These are phyloP conservation scores for Ogataea trehalophila DNA, from an alignment of 805 yeast species.

Conservation along the genomic window DNA sequence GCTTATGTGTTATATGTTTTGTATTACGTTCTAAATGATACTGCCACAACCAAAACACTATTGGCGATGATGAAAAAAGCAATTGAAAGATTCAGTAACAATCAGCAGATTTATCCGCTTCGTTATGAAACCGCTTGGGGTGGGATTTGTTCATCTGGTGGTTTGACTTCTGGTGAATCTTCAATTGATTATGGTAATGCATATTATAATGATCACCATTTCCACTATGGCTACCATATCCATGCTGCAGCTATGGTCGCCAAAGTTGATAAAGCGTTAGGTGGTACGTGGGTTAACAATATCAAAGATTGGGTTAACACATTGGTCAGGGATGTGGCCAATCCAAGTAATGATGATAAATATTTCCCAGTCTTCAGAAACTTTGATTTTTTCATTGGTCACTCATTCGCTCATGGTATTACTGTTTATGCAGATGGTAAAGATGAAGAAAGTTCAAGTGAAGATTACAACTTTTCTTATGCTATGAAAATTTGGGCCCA, in stretches of 20 bases:
- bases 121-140: slow-evolving; percentile 72
- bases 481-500: slow-evolving; percentile 66
- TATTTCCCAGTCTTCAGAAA: slow-evolving; percentile 56
- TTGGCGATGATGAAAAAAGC: slow-evolving; percentile 59
- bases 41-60: slow-evolving; percentile 43
- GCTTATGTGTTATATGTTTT: slow-evolving; percentile 76
- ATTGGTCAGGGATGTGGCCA: slow-evolving; percentile 59
- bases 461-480: slow-evolving; percentile 60
- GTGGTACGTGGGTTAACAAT: slow-evolving; percentile 47
- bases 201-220: slow-evolving; percentile 70
- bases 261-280: slow-evolving; percentile 42
- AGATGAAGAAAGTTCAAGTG: slow-evolving; percentile 62
- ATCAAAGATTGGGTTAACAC: slow-evolving; percentile 53
- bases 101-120: slow-evolving; percentile 64
- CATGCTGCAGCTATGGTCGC: slow-evolving; percentile 65
- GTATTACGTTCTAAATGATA: slow-evolving; percentile 57
- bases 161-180: slow-evolving; percentile 37
- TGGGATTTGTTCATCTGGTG: slow-evolving; percentile 68
- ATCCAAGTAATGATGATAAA: slow-evolving; percentile 45
- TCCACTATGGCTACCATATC: slow-evolving; percentile 71
- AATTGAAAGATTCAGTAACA: slow-evolving; percentile 57
- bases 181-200: slow-evolving; percentile 70
- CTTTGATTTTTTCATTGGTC: slow-evolving; percentile 67
- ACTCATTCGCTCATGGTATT: slow-evolving; percentile 66
- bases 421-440: slow-evolving; percentile 54